Evolutionary conservation across 2,329 filamentous ascomycete species (phyloP), one percentile per base, ranked within the genome.

Genomic region (Stachybotrys elegans): DNA sequence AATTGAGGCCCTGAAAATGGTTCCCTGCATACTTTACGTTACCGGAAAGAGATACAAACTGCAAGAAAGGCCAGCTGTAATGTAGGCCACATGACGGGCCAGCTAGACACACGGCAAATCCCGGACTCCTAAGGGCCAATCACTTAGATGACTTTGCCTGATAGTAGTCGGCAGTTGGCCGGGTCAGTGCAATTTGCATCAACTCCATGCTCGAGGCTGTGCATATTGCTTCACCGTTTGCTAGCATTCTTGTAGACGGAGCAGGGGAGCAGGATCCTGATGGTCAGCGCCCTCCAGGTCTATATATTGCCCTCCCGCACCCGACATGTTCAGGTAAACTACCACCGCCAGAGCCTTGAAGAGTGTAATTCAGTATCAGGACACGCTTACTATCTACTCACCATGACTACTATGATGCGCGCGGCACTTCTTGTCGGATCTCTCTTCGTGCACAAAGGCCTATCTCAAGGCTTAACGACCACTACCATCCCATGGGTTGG

Each of bases 401-500:
- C n/a, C 25, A 29, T 29, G 25, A 29, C n/a, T n/a, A 29, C 9
- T 9, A 29, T 29, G 25, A 29, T 29, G 25, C 25, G 25, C 25
- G 25, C 25, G 25, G 25, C 25, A 29, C 25, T 29, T 9, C 25
- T 29, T 29, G 25, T 29, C 25, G 25, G 25, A 29, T 29, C 25
- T 29, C 25, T 29, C 25, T 29, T 29, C 25, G 25, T 29, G 25
- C 9, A 29, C 25, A 29, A 29, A 29, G 25, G 25, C 25, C 25
- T 29, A 29, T 29, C 9, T 29, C 25, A 29, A 29, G 25, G n/a
- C 25, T 29, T 29, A 29, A 37, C 27, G 23, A 42, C 22, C 22
- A 45, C 23, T 17, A 45, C 37, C 21, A 36, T 45, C 20, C 43
- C 43, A 5, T 45, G 34, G 14, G 25, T 45, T 13, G 38, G 43